Base-by-base conservation (phyloP, 306 rosid genomes). In the Purshia tridentata region DNA sequence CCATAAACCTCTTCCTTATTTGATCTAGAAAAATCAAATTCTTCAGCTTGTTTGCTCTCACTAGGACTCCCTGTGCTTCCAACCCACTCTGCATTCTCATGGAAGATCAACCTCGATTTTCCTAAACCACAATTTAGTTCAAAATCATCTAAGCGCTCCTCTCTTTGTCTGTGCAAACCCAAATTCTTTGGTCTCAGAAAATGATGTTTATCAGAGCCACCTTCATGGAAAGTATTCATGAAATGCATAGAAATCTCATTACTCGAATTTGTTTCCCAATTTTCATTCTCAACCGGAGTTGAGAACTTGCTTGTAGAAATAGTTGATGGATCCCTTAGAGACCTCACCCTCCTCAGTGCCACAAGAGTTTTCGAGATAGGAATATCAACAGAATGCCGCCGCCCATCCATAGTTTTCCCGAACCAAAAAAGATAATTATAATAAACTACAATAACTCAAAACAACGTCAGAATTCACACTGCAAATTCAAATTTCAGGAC, bases 261-360 rank as follows among this genome's bases (percentile, higher is more conserved):
- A 42, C 51, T 67, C 0, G 85, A 79, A 85, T 88, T 65, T 15
- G 79, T 86, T 42, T 92, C 96, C 98, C 98, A 92, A n/a, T 88
- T 88, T n/a, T 76, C 80, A 80, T 85, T 81, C 35, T 90, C 98
- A 69, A 84, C 69, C 59, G 80, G 76, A 41, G 85, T 60, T 59
- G 88, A 81, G 74, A 80, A 90, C 66, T 88, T 92, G 82, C 75
- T 79, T 84, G 83, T 86, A 40, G 92, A 81, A 76, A 81, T 84
- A 41, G 98, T 92, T 1, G 96, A 82, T 0, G 98, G 98, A 86
- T 92, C 98, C 81, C 94, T 90, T 77, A 92, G 69, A 68, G 98
- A 92, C 88, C 91, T 84, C 47, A 92, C 96, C 65, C 96, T 90
- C 92, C 94, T 79, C 82, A 92, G 72, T 47, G 92, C 92, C 15